A percentile compares a stretch with the other conserved stretches of the same genome.
Conservation (phyloP, 352 stramenopile genomes). For the Thalassiosira oceanica region DNA sequence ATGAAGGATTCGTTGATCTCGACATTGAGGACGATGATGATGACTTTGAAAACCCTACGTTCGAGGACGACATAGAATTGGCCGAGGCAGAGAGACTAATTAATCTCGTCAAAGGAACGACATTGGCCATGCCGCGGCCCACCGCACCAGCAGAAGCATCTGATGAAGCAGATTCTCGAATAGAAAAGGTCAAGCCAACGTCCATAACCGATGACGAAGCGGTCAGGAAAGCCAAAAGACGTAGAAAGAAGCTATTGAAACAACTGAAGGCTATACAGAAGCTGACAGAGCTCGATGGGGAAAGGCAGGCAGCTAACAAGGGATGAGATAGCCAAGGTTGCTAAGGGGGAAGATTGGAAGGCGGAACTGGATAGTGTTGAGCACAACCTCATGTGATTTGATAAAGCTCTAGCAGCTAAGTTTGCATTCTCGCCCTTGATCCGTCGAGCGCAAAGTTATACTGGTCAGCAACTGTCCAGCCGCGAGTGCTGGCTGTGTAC, state of each 20-base stretch:
- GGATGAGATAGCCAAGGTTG: conserved; percentile 58
- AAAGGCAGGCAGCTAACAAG: conserved; percentile 44
- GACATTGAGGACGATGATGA: conserved; percentile 49
- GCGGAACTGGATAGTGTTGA: conserved; percentile 58
- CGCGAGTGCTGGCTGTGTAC: no score
- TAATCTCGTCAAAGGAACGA: conserved; percentile 41
- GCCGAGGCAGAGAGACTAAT: conserved; percentile 46
- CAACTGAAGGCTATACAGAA: conserved; percentile 61
- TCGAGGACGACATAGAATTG: conserved; percentile 49
- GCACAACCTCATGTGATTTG: conserved; percentile 63
- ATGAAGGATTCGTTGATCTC: conserved; percentile 46
- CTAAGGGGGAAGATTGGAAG: conserved; percentile 47
- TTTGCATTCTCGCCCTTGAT: no score
- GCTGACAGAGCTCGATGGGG: conserved; percentile 46
- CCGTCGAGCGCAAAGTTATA: no score
- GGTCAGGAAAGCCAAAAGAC: conserved; percentile 44
- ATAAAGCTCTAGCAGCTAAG: conserved; percentile 3
- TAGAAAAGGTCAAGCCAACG: conserved; percentile 39
- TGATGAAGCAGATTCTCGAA: no score
- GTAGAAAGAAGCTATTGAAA: conserved; percentile 60
- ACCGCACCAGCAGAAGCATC: no score
- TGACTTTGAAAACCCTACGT: conserved; percentile 55
- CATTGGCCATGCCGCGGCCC: conserved; percentile 2
- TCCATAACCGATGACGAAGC: conserved; percentile 59
- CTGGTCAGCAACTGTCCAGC: no score